Base-by-base conservation (phyloP, 2,329 filamentous ascomycete species). In the Xylaria hypoxylon region DNA sequence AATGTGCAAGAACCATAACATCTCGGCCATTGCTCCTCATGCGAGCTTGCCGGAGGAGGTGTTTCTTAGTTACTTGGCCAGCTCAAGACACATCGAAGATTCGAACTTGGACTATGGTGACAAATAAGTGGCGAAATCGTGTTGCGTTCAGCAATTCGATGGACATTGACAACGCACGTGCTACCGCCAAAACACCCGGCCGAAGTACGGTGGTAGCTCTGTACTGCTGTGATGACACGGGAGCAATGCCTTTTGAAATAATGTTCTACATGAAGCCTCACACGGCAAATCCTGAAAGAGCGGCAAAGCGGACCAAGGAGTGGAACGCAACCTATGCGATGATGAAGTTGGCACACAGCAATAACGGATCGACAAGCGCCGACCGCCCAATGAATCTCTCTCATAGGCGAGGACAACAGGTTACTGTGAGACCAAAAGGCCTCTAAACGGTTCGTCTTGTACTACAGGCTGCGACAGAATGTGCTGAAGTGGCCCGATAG, bases 321-420 rank as follows among this genome's bases (percentile, higher is more conserved):
- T 65, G 59, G 56, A 66, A 63, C 57, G 47, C 64, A 64, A 60
- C 68, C 60, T 63, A 48, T 66, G 56, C 55, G 67, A 73, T 50
- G 57, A 56, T 62, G 51, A 65, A 65, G 50, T 48, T 58, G 68
- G 56, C 42, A 66, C 61, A 55, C 40, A 68, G 62, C 60, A 69
- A 66, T 62, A 56, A 70, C 61, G 56, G 59, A 50, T 62, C 40
- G 50, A 64, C 33, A 55, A 31, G 58, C 42, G 58, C 48, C 52
- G 52, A 19, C 45, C 50, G 59, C 66, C 74, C 74, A 76, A 76
- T 76, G 58, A 62, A 59, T 68, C 71, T 47, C 40, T 69, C 56
- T 40, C 52, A 50, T 76, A 75, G 70, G 71, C 74, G 74, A 76
- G 65, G 60, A 68, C 66, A 65, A 68, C 70, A 72, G 62, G 59